Conservation (phyloP, 192 early-diverging fungal species). For the Phlyctochytrium arcticum region DNA sequence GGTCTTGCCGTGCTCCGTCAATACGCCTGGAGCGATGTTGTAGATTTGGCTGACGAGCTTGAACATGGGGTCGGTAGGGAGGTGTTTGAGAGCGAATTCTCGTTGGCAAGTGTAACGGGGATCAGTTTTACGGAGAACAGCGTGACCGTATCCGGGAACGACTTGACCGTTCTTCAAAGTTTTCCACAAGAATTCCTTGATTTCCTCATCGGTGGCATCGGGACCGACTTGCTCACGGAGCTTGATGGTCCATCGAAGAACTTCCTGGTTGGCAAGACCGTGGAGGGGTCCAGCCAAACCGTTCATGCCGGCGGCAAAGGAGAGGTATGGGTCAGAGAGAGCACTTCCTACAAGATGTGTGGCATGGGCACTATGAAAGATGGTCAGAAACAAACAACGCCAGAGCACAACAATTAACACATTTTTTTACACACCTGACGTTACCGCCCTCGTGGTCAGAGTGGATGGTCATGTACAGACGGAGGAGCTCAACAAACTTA, state of each 20-base stretch:
- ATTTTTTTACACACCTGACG: constrained; percentile 59
- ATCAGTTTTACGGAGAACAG: constrained; percentile 94
- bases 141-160: constrained; percentile 98
- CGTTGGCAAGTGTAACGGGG: constrained; percentile 98
- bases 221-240: constrained; percentile 85
- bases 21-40: constrained; percentile 93
- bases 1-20: constrained; percentile 99
- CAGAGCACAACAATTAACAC: background rate
- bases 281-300: constrained; percentile 98
- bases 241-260: constrained; percentile 94
- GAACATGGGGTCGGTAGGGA: constrained; percentile 95
- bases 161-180: constrained; percentile 95
- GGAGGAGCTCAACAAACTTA: constrained; percentile 96
- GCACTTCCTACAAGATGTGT: constrained; percentile 93
- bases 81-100: constrained; percentile 97
- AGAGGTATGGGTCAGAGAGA: constrained; percentile 97
- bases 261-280: constrained; percentile 99
- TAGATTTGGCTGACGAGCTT: constrained; percentile 94
- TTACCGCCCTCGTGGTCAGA: constrained; percentile 99
- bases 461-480: constrained; percentile 99
- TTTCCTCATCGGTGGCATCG: constrained; percentile 83
- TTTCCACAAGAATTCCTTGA: constrained; percentile 95
- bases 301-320: constrained; percentile 95
- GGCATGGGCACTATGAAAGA: constrained; percentile 78
- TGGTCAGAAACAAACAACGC: background rate